Percentiles rank a stretch among this genome's conserved stretches.
Conservation (phyloP, 73 alveolate genomes). For the Stentor coeruleus region DNA sequence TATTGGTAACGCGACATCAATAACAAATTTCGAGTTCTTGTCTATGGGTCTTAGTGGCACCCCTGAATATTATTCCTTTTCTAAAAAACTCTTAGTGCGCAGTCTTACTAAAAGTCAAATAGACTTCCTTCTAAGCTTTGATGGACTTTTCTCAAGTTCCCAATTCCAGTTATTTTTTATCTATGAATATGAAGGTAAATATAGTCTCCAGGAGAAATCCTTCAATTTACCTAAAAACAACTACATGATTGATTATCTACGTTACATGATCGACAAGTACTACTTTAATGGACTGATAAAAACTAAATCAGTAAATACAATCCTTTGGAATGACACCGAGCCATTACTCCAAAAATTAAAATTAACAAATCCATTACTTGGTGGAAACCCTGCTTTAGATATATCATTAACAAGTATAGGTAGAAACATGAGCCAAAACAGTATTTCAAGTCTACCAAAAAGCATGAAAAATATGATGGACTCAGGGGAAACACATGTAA, state of each 20-base stretch:
- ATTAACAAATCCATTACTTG: not conserved
- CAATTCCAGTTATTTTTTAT: not conserved
- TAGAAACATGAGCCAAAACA: conserved; percentile 1
- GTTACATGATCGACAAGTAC: conserved; percentile 8
- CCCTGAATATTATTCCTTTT: conserved; percentile 17
- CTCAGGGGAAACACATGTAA: conserved; percentile 4
- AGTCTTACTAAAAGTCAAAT: not conserved
- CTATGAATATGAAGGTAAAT: conserved; percentile 3
- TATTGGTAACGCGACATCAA: not conserved
- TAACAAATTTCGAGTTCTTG: not conserved
- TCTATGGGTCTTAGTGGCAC: not conserved
- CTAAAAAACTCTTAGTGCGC: not conserved
- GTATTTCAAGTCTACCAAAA: not conserved
- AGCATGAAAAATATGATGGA: not conserved
- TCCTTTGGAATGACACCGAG: conserved; percentile 19
- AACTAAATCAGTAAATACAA: not conserved
- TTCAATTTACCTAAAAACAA: not conserved
- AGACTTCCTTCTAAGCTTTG: not conserved
- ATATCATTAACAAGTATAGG: not conserved
- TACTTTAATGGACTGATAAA: conserved; percentile 5
- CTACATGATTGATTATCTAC: not conserved
- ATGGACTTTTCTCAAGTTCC: not conserved
- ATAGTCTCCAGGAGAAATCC: not conserved
- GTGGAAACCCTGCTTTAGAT: conserved; percentile 21
- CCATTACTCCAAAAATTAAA: not conserved